A percentile compares a stretch with the other conserved stretches of the same genome.
phyloP scores from a whole-genome alignment of 495 filamentous ascomycete species.

The Pyronema omphalodes region DNA sequence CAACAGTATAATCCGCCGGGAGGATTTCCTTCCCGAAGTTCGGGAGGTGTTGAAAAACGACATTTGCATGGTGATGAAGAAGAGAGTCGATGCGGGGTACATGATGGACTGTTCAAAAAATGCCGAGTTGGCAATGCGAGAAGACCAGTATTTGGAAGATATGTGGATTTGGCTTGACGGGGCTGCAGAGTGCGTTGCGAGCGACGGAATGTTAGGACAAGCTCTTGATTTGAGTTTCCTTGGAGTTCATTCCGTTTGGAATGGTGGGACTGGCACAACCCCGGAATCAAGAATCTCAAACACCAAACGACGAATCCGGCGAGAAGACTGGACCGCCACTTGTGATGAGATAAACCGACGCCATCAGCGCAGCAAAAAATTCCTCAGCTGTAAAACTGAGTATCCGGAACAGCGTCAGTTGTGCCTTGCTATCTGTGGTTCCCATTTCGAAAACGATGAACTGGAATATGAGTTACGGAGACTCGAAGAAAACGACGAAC shows the following conservation, averaged over 20 bases:
- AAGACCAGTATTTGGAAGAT: constrained; percentile 3
- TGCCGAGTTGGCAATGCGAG: not conserved
- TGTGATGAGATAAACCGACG: constrained; percentile 32
- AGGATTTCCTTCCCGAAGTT: constrained; percentile 20
- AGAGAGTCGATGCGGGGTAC: constrained; percentile 1
- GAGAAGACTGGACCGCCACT: constrained; percentile 30
- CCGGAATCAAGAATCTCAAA: constrained; percentile 6
- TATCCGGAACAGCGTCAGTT: constrained; percentile 58
- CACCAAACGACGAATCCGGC: constrained; percentile 4
- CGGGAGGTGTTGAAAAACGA: constrained; percentile 21
- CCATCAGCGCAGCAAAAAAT: constrained; percentile 7
- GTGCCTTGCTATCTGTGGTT: constrained; percentile 61
- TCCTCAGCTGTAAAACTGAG: constrained; percentile 33
- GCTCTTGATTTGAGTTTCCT: constrained; percentile 68
- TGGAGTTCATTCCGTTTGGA: constrained; percentile 68
- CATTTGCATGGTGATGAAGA: constrained; percentile 4
- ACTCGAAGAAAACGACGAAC: constrained; percentile 40
- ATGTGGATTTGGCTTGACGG: constrained; percentile 29
- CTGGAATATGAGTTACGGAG: constrained; percentile 29
- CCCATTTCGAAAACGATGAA: constrained; percentile 39
- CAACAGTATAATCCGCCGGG: constrained; percentile 13
- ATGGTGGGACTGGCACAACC: constrained; percentile 34
- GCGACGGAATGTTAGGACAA: constrained; percentile 55
- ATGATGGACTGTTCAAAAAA: constrained; percentile 5
- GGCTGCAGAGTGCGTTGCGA: constrained; percentile 42